Conservation (phyloP, 768 basidiomycete species). For the Xerocomellus chrysenteron region DNA sequence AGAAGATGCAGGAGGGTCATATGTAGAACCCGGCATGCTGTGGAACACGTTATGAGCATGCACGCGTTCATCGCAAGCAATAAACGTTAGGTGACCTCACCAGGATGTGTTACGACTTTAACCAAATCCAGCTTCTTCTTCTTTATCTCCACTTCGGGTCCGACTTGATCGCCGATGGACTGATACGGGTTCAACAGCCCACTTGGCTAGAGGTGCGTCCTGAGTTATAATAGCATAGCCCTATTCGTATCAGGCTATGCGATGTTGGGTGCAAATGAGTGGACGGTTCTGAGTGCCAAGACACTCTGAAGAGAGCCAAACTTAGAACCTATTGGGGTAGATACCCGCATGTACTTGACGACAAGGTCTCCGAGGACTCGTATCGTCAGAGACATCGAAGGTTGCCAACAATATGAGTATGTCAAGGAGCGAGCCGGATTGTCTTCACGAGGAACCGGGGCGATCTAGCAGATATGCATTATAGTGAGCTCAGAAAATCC, state of each 20-base stretch:
- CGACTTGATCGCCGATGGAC: constrained; percentile 8
- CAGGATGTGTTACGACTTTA: neutral
- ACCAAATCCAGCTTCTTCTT: neutral
- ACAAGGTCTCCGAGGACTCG: neutral
- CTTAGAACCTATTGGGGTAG: neutral
- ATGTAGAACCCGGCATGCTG: neutral
- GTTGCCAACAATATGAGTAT: neutral
- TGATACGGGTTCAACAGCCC: neutral
- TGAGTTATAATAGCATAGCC: neutral
- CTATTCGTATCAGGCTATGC: neutral
- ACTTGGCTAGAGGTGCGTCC: neutral
- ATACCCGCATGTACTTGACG: neutral
- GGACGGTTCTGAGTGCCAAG: neutral
- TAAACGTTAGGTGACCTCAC: neutral
- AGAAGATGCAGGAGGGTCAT: neutral
- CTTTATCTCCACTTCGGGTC: constrained; percentile 1
- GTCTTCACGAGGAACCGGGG: neutral
- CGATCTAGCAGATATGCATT: neutral
- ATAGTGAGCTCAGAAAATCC: neutral
- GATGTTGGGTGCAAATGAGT: neutral
- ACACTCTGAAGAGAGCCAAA: neutral
- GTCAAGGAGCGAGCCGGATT: neutral
- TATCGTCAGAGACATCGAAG: neutral
- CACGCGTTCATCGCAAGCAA: neutral
- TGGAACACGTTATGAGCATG: neutral